phyloP scores from a whole-genome alignment of 2,329 filamentous ascomycete species.

The Trichoderma afroharzianum region DNA sequence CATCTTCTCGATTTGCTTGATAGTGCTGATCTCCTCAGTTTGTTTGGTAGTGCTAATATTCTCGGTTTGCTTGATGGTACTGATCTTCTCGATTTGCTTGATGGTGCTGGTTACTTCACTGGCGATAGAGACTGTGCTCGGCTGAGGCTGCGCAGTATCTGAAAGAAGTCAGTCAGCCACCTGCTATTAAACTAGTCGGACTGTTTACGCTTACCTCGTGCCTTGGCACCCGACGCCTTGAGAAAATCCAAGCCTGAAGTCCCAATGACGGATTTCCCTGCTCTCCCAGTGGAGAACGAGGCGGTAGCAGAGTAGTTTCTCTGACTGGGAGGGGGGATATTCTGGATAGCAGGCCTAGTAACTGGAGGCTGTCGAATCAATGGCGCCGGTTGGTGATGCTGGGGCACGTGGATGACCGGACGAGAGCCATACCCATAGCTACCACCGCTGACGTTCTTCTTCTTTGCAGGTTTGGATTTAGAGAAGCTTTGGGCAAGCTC shows the following conservation, averaged over 20 bases:
- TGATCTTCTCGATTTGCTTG: too few relatives aligned
- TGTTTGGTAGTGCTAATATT: too few relatives aligned
- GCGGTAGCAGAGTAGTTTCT: slow-evolving; percentile 19
- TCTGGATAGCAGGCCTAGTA: neutral
- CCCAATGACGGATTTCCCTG: slow-evolving; percentile 21
- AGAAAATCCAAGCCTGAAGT: slow-evolving; percentile 25
- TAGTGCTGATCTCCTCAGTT: neutral
- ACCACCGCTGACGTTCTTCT: neutral
- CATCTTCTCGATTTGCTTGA: too few relatives aligned
- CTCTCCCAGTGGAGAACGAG: slow-evolving; percentile 16
- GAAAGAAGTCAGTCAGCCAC: neutral
- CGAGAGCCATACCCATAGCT: neutral
- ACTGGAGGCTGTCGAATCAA: neutral
- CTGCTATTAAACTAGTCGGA: neutral
- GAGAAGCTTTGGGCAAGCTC: slow-evolving; percentile 28
- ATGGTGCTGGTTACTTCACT: neutral
- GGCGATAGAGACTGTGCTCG: neutral
- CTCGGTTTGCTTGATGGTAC: neutral
- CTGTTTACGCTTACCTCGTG: neutral
- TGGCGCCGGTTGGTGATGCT: neutral
- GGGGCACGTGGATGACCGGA: neutral
- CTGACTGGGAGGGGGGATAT: neutral
- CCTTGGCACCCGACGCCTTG: neutral
- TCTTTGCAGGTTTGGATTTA: neutral
- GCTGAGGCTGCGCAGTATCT: neutral